Conservation (phyloP, 371 early-diverging fungal species). For the Cokeromyces recurvatus region DNA sequence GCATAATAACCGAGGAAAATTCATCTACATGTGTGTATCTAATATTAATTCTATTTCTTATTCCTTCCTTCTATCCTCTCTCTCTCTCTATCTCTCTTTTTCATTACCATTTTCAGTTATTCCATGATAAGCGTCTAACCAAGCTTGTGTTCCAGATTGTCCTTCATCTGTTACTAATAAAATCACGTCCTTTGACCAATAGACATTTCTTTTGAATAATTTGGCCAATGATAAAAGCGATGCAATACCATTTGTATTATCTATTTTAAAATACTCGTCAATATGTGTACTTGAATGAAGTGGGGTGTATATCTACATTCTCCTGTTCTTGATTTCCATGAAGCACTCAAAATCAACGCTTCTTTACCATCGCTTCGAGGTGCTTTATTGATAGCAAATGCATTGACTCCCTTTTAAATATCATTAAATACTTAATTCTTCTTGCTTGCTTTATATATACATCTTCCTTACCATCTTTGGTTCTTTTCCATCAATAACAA, state of each 20-base stretch:
- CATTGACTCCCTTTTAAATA: conserved; percentile 61
- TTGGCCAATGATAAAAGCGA: conserved; percentile 71
- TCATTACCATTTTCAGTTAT: conserved; percentile 32
- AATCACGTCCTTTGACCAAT: conserved; percentile 92
- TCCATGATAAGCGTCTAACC: conserved; percentile 92
- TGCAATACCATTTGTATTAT: conserved; percentile 74
- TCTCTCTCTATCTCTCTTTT: too few relatives aligned
- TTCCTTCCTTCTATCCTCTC: not conserved
- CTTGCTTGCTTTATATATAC: not conserved
- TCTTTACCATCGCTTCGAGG: conserved; percentile 90
- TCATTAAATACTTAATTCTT: not conserved
- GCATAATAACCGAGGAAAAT: conserved; percentile 38
- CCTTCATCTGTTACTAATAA: conserved; percentile 79
- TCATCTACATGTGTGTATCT: conserved; percentile 1
- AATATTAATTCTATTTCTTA: not conserved
- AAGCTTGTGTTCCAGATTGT: conserved; percentile 73
- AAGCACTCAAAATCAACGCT: conserved; percentile 77
- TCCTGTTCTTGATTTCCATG: conserved; percentile 64
- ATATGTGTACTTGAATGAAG: not conserved
- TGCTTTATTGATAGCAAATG: conserved; percentile 81
- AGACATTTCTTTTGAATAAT: conserved; percentile 68
- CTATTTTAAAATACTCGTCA: conserved; percentile 32
- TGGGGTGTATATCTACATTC: conserved; percentile 27
- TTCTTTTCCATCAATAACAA: conserved; percentile 23
- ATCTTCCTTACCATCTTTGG: conserved; percentile 6